These are phyloP conservation scores for Fusarium coffeatum DNA, from an alignment of 2,329 filamentous ascomycete genomes.

Conservation along the genomic window DNA sequence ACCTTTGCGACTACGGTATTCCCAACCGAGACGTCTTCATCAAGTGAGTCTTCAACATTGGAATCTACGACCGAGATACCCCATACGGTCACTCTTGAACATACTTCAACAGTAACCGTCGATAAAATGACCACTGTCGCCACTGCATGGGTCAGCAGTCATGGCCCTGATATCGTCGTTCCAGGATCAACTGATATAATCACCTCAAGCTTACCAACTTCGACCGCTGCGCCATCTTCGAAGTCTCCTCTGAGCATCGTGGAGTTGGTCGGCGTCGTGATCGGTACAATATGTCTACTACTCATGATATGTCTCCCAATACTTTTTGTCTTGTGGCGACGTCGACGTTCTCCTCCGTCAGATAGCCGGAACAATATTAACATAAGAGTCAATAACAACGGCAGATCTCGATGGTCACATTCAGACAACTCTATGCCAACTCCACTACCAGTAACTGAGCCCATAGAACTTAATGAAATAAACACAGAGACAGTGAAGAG, in stretches of 20 bases:
- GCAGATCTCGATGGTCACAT: not conserved
- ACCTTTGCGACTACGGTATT: not conserved
- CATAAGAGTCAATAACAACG: not conserved
- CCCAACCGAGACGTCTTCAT: not conserved
- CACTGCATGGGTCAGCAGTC: not conserved
- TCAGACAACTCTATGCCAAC: not conserved
- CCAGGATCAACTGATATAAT: not conserved
- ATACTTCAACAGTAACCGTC: not conserved
- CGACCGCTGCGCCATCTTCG: not conserved
- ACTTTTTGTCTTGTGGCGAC: not conserved
- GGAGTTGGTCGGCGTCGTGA: constrained; percentile 1
- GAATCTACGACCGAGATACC: not conserved
- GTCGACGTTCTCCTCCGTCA: not conserved
- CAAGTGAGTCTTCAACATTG: not conserved
- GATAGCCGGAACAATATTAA: not conserved
- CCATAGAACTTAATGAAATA: not conserved
- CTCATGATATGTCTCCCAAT: not conserved
- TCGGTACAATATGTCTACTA: not conserved
- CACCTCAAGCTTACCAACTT: not conserved
- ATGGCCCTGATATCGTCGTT: not conserved
- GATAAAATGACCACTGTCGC: not conserved
- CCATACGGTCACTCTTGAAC: not conserved
- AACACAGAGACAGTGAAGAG: not conserved
- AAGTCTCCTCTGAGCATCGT: not conserved
- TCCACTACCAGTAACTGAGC: not conserved